Evolutionary conservation across 2,329 filamentous ascomycete genomes (phyloP), one percentile per base, ranked within the genome.

Genomic region (Fusarium miscanthi): DNA sequence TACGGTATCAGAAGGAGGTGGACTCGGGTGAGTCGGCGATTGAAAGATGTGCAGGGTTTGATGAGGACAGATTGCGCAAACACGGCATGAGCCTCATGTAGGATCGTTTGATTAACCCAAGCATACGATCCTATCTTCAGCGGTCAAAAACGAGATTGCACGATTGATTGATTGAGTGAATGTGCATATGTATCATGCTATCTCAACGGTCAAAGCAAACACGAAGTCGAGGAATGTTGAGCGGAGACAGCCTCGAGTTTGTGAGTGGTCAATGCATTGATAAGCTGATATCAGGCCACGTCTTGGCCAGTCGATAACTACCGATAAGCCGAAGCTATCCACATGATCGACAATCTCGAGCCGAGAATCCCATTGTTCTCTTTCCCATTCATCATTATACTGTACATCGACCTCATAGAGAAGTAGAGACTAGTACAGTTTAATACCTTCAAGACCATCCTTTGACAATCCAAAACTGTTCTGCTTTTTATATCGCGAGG

Each of bases 1-100:
- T 30, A 30, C 27, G 27, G 27, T 25, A 38, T 42, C 17, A 37
- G 30, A 27, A 25, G 25, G 37, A 31, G 41, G 41, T 14, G 31
- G 46, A 33, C 30, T 56, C 25, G 33, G 41, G 31, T 67, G 41
- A 68, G 41, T 67, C 65, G 65, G 65, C 65, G 65, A 67, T 68
- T 62, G 54, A 68, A 67, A 9, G 41, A 45, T 40, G 35, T 33
- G 42, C 31, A 35, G 48, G 21, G 27, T 31, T 46, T 23, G 35
- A 40, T 51, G 23, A 30, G 31, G 16, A 66, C 38, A 37, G 63
- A 42, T 31, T 42, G 48, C 38, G 40, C 42, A 25, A 42, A 12
- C 23, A 23, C 8, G n/a, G 42, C n/a, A 8, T 53, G 23, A n/a
- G 35, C 31, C 27, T 30, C 7, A 33, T 6, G 31, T 0, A 23